A percentile compares a stretch with the other conserved stretches of the same genome.
These are phyloP conservation scores for Coriolopsis trogii DNA, from an alignment of 1,284 basidiomycete genomes.

Conservation along the genomic window DNA sequence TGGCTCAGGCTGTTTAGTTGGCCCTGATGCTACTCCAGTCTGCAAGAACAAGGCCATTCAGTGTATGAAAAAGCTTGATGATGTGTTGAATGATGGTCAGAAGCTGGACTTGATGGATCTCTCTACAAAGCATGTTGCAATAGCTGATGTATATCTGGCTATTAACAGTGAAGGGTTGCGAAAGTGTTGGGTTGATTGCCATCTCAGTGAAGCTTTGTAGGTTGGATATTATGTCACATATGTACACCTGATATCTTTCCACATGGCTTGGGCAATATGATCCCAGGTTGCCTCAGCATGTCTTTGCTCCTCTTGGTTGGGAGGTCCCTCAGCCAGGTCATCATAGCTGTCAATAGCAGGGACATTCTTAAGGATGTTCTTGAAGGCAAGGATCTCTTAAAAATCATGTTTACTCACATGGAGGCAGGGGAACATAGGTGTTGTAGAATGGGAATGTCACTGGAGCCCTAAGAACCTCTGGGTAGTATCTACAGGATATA, in stretches of 20 bases:
- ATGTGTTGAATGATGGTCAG: background rate
- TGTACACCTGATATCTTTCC: conserved; percentile 29
- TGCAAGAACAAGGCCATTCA: no score
- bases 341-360: conserved; percentile 1
- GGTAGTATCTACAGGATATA: conserved; percentile 8
- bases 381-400: conserved; percentile 25
- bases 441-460: background rate
- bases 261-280: conserved; percentile 35
- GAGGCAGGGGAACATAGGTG: conserved; percentile 10
- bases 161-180: background rate
- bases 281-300: conserved; percentile 26
- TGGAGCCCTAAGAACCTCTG: conserved; percentile 5
- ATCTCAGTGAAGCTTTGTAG: background rate
- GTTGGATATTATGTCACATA: background rate
- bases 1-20: background rate
- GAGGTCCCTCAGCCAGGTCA: background rate
- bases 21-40: no score
- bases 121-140: background rate
- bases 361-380: background rate
- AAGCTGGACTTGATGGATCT: background rate
- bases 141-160: background rate
- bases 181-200: no score
- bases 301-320: conserved; percentile 9
- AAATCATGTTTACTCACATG: conserved; percentile 28
- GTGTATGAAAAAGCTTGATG: background rate